Evolutionary conservation across 192 early-diverging fungal genomes (phyloP), one percentile per base, ranked within the genome.

Genomic region (Podila verticillata): DNA sequence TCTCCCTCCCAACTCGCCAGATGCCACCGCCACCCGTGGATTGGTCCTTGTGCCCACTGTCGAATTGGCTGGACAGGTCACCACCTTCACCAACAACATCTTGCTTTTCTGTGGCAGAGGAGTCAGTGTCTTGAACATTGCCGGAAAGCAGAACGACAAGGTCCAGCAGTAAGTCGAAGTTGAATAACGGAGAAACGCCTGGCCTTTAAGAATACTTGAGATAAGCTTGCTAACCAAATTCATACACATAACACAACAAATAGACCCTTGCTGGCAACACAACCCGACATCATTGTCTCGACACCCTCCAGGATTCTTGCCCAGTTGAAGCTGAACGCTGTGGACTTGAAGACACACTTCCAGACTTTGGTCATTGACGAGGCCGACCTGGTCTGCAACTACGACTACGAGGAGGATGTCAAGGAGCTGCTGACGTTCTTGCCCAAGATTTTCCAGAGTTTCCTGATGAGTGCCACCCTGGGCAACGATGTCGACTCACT

Each of bases 281-380:
- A 81, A 2, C 96, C 96, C 7, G 95, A 98, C 59, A 91, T 99
- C 61, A 83, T 99, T 30, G 88, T 99, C 26, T 74, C 94, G 5
- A 99, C 98, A 36, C 96, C 98, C 10, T 91, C 90, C 36, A 91
- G 90, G 75, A 88, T 93, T 61, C 86, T 95, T 36, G 86, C 91
- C 36, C 95, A 96, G 68, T 74, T 99, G 6, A 89, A 89, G 48
- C 62, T 89, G 85, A 88, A 84, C 57, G 83, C 74, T 51, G 70
- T 65, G 51, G 57, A 66, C 10, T 44, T 66, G 44, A 68, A 77
- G 36, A 65, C 74, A n/a, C 74, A 82, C 26, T 72, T 72, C 48
- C 93, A 96, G 63, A 93, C 91, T 12, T 86, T 99, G 54, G 95
- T 98, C 20, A 94, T 99, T 54, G 98, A 99, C 63, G 98, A 99